Percentiles rank a stretch among this genome's conserved stretches.
Conservation (phyloP, 2,329 filamentous ascomycete genomes). For the Teratosphaeria epicoccoides region DNA sequence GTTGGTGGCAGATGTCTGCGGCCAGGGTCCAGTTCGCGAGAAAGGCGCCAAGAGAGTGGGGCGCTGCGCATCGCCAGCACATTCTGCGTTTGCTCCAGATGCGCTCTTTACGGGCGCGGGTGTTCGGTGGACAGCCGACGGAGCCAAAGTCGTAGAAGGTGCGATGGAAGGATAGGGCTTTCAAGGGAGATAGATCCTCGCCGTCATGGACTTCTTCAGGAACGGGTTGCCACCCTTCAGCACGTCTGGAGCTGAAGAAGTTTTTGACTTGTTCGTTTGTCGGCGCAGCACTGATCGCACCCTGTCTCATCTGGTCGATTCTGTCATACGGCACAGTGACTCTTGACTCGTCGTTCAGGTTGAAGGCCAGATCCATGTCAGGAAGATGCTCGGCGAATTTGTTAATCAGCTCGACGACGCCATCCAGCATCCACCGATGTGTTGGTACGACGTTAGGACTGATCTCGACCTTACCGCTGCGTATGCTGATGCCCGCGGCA, state of each 20-base stretch:
- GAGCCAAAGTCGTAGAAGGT: slow-evolving; percentile 34
- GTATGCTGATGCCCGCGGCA: slow-evolving; percentile 46
- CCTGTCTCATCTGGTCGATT: slow-evolving; percentile 28
- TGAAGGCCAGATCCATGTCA: slow-evolving; percentile 54
- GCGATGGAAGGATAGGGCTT: slow-evolving; percentile 26
- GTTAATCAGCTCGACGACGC: slow-evolving; percentile 43
- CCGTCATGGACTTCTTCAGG: slow-evolving; percentile 14
- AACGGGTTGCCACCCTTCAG: slow-evolving; percentile 29
- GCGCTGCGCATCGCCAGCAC: slow-evolving; percentile 52
- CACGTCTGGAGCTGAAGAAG: slow-evolving; percentile 30
- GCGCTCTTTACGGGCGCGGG: slow-evolving; percentile 47
- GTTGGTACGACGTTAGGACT: slow-evolving; percentile 43
- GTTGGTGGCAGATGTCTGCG: slow-evolving; percentile 62
- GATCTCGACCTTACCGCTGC: slow-evolving; percentile 41
- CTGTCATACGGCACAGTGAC: slow-evolving; percentile 44
- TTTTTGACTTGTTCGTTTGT: slow-evolving; percentile 7
- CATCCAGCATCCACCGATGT: slow-evolving; percentile 49
- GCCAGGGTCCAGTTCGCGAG: slow-evolving; percentile 55
- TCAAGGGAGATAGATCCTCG: slow-evolving; percentile 18
- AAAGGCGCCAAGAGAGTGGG: slow-evolving; percentile 58
- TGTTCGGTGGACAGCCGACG: slow-evolving; percentile 51
- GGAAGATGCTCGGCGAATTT: slow-evolving; percentile 45
- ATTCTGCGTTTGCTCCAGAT: slow-evolving; percentile 55
- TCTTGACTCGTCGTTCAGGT: slow-evolving; percentile 50
- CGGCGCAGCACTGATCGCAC: slow-evolving; percentile 13